phyloP scores from a whole-genome alignment of 257 asterid species.

The Salvia splendens region DNA sequence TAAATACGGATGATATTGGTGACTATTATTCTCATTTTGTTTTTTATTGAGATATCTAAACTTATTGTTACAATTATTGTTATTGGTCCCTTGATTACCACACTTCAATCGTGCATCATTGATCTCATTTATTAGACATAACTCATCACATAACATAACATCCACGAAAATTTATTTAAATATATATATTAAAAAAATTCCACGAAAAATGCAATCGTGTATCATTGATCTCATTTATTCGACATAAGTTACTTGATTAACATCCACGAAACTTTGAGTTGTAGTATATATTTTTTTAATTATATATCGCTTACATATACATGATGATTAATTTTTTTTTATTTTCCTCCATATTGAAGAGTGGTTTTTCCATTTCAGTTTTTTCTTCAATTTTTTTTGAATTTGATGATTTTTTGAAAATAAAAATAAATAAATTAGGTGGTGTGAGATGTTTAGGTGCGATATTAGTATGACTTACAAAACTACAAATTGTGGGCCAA shows the following conservation, averaged over 20 bases:
- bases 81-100: background rate
- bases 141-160: too few relatives aligned
- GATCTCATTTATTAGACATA: too few relatives aligned
- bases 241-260: background rate
- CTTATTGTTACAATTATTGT: background rate
- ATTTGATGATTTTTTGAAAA: too few relatives aligned
- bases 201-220: background rate
- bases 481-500: constrained; percentile 1
- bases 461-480: background rate
- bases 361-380: background rate
- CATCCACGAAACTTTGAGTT: background rate
- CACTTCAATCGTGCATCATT: background rate
- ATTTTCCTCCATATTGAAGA: background rate
- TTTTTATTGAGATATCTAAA: too few relatives aligned
- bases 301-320: too few relatives aligned
- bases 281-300: too few relatives aligned
- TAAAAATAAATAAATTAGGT: background rate
- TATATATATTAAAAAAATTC: too few relatives aligned
- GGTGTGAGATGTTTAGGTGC: background rate
- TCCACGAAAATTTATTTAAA: too few relatives aligned
- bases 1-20: too few relatives aligned
- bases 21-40: too few relatives aligned
- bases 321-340: too few relatives aligned
- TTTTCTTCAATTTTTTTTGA: too few relatives aligned
- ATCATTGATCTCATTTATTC: background rate